These are phyloP conservation scores for grape (Vitis vinifera) DNA, from an alignment of 164 flowering plant genomes.

Conservation along the genomic window ASM3070453v1 NC_081823.1:5854501-5855000, in stretches of 20 bases:
- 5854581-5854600: too few species aligned
- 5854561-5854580: too few species aligned
- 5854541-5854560: too few species aligned
- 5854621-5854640: too few species aligned
- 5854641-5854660: slow-evolving; percentile 15
- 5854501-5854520: too few species aligned
- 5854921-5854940: background rate
- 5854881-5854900: slow-evolving; percentile 2
- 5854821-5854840: slow-evolving; percentile 21
- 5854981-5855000: too few species aligned
- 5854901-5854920: background rate
- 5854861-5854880: slow-evolving; percentile 40
- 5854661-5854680: slow-evolving; percentile 36
- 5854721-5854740: slow-evolving; percentile 26
- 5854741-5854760: slow-evolving; percentile 18
- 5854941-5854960: background rate
- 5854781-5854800: slow-evolving; percentile 28
- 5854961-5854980: background rate
- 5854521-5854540: too few species aligned
- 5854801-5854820: slow-evolving; percentile 37
- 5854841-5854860: slow-evolving; percentile 34
- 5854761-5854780: slow-evolving; percentile 29
- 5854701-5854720: slow-evolving; percentile 20
- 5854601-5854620: too few species aligned
- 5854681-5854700: slow-evolving; percentile 28